Evolutionary conservation across 192 early-diverging fungal genomes (phyloP), one percentile per base, ranked within the genome.

Genomic region (Rhizophagus clarus): DNA sequence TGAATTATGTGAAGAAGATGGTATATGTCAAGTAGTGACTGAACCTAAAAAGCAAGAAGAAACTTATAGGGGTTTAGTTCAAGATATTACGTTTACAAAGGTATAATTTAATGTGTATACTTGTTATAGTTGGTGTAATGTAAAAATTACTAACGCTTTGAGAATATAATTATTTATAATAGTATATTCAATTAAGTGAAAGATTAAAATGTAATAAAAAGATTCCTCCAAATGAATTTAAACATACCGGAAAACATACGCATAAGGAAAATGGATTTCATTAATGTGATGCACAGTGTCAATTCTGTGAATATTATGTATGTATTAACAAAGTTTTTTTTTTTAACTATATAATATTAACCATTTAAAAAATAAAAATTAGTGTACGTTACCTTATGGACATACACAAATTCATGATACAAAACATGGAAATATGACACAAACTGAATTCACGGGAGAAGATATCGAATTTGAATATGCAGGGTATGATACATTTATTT

Each of bases 41-140:
- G 71, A 80, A 66, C 79, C 72, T 4, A 72, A 74, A 24, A 60
- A 37, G 14, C 68, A 79, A 29, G 77, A 79, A 14, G 77, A 24
- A 31, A 3, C 1, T 47, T 72, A 72, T 20, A 28, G 32, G 1
- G 71, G 61, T 15, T 42, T 70, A 17, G 68, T 70, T 3, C 4
- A 76, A n/a, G 37, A 3, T 32, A 49, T 70, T 28, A 12, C 68
- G 10, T 70, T 45, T 70, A 70, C n/a, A 7, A 70, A 40, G 68
- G 68, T 70, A 70, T 24, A 11, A 10, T 12, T 12, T 32, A 31
- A 37, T 37, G 34, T 12, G 5, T n/a, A n/a, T n/a, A n/a, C n/a
- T n/a, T n/a, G n/a, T n/a, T n/a, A n/a, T n/a, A n/a, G n/a, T n/a
- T n/a, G n/a, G n/a, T n/a, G n/a, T n/a, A n/a, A n/a, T n/a, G n/a